phyloP scores from a whole-genome alignment of 768 basidiomycete genomes.

The Obba rivulosa region DNA sequence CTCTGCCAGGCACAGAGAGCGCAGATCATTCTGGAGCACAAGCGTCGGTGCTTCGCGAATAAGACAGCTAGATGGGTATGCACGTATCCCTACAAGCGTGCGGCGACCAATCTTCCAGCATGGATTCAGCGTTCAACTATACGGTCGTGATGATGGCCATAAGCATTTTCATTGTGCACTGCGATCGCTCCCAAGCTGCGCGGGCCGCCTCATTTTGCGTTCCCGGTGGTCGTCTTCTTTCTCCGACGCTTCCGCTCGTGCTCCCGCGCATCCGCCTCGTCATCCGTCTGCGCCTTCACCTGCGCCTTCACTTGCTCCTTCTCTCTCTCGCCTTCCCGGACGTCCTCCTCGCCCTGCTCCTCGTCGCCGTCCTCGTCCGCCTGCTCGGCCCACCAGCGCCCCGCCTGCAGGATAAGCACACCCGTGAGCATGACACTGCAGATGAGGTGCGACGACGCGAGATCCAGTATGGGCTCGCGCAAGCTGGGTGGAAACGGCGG shows the following conservation, averaged over 20 bases:
- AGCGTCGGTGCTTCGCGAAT: too few relatives aligned
- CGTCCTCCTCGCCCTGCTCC: constrained; percentile 3
- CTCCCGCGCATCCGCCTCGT: neutral
- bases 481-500: constrained; percentile 47
- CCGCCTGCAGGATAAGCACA: constrained; percentile 79
- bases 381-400: constrained; percentile 80
- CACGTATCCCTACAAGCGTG: too few relatives aligned
- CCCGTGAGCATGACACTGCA: constrained; percentile 86
- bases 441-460: constrained; percentile 79
- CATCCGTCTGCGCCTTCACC: constrained; percentile 1
- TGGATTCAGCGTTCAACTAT: too few relatives aligned
- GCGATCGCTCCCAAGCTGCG: too few relatives aligned
- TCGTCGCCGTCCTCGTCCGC: constrained; percentile 59
- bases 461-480: constrained; percentile 62
- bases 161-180: too few relatives aligned
- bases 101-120: too few relatives aligned
- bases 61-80: too few relatives aligned
- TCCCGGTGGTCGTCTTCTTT: too few relatives aligned
- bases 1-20: too few relatives aligned
- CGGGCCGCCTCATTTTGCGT: too few relatives aligned
- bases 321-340: constrained; percentile 5
- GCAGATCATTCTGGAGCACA: too few relatives aligned
- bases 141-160: too few relatives aligned
- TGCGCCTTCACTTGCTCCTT: constrained; percentile 6
- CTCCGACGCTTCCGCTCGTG: neutral